Evolutionary conservation across 2,329 filamentous ascomycete genomes (phyloP).

Genomic region (Trichoderma cornu-damae): DNA sequence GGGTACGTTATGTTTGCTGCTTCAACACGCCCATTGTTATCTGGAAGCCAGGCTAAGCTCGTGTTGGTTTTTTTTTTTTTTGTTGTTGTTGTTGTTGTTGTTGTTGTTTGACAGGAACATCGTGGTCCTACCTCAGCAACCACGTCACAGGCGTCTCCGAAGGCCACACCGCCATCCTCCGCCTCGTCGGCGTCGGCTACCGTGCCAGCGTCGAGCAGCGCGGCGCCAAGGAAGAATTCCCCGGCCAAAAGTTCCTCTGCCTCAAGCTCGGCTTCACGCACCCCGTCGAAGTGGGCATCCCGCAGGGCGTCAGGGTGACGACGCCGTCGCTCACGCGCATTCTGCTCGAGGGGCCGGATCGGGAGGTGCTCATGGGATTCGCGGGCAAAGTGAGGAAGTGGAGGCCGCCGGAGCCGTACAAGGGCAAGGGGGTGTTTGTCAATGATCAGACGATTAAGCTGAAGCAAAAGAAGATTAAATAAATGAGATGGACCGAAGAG

Average conservation of each 20-base stretch:
- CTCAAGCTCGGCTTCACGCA: slow-evolving; percentile 97
- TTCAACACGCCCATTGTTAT: too few relatives aligned
- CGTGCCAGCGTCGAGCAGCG: slow-evolving; percentile 77
- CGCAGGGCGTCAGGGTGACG: slow-evolving; percentile 75
- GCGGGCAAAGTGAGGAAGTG: slow-evolving; percentile 83
- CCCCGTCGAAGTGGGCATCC: slow-evolving; percentile 84
- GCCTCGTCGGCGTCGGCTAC: slow-evolving; percentile 93
- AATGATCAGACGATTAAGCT: slow-evolving; percentile 96
- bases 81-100: neutral
- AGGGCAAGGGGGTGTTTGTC: slow-evolving; percentile 98
- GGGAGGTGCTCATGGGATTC: slow-evolving; percentile 83
- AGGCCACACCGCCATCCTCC: slow-evolving; percentile 88
- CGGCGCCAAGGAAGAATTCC: slow-evolving; percentile 68
- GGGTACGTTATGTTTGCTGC: slow-evolving; percentile 59
- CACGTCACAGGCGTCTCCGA: slow-evolving; percentile 92
- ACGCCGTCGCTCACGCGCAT: slow-evolving; percentile 88
- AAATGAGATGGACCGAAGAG: slow-evolving; percentile 31
- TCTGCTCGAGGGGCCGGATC: slow-evolving; percentile 80
- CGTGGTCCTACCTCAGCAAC: slow-evolving; percentile 82
- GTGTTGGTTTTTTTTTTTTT: too few relatives aligned
- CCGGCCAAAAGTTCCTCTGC: slow-evolving; percentile 81
- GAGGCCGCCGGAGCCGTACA: slow-evolving; percentile 94
- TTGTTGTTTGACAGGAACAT: slow-evolving; percentile 60
- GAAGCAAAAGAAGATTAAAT: slow-evolving; percentile 97
- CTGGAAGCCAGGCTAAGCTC: too few relatives aligned